Evolutionary conservation across 2,329 filamentous ascomycete genomes (phyloP).

Genomic region (Trichophyton simii): DNA sequence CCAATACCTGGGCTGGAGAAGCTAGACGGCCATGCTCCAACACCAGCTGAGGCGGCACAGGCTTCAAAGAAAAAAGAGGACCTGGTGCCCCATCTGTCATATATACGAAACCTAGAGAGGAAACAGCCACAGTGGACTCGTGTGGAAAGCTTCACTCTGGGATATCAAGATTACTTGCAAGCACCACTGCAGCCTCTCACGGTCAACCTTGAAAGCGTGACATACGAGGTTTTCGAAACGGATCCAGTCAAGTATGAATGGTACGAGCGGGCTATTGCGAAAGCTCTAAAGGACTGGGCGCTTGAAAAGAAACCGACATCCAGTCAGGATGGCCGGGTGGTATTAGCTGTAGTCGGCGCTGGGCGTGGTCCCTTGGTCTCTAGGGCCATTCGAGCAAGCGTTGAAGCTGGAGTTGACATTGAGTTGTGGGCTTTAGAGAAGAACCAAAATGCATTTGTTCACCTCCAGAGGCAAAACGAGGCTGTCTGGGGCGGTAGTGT

Average conservation of each 20-base stretch:
- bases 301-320: conserved; percentile 60
- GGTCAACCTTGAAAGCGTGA: conserved; percentile 92
- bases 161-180: conserved; percentile 89
- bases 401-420: conserved; percentile 61
- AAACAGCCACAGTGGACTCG: conserved; percentile 57
- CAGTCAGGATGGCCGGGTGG: conserved; percentile 55
- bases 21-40: conserved; percentile 36
- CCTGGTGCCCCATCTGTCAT: conserved; percentile 57
- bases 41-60: conserved; percentile 53
- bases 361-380: conserved; percentile 87
- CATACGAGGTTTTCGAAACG: conserved; percentile 96
- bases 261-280: conserved; percentile 74
- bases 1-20: conserved; percentile 35
- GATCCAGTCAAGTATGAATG: conserved; percentile 96
- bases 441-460: conserved; percentile 93
- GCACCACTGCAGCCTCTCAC: conserved; percentile 87
- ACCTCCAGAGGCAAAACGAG: conserved; percentile 75
- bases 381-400: conserved; percentile 68
- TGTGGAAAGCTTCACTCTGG: conserved; percentile 55
- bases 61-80: conserved; percentile 41
- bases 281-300: conserved; percentile 71
- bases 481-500: conserved; percentile 69
- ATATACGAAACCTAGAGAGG: conserved; percentile 71
- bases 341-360: conserved; percentile 85
- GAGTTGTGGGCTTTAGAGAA: conserved; percentile 92